A percentile compares a stretch with the other conserved stretches of the same genome.
phyloP scores from a whole-genome alignment of 257 asterid genomes.

The Nicotiana paniculata region DNA sequence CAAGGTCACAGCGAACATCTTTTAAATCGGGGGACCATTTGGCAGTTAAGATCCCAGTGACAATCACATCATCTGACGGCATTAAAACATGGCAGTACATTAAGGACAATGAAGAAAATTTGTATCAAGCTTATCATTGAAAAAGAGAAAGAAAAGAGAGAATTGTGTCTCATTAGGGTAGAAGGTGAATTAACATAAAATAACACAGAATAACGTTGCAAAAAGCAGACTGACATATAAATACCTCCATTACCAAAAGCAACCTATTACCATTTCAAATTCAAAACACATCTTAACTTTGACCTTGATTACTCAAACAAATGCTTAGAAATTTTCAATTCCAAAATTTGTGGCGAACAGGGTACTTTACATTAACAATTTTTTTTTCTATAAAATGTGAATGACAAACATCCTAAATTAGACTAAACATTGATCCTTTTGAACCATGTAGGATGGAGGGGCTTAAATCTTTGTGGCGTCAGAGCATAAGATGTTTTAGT shows the following conservation, averaged over 20 bases:
- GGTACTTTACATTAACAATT: not conserved
- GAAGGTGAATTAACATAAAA: not conserved
- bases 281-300: not conserved
- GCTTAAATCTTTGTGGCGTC: not conserved
- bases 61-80: constrained; percentile 79
- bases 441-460: not conserved
- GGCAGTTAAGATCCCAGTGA: constrained; percentile 88
- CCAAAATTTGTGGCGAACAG: not conserved
- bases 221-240: constrained; percentile 1
- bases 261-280: not conserved
- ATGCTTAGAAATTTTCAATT: not conserved
- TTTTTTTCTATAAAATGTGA: not conserved
- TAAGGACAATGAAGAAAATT: not conserved
- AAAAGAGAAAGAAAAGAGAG: not conserved
- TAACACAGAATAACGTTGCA: not conserved
- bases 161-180: not conserved
- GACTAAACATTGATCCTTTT: not conserved
- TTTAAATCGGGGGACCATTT: constrained; percentile 78
- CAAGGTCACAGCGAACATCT: constrained; percentile 97
- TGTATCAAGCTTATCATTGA: not conserved
- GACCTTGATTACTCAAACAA: not conserved
- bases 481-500: constrained; percentile 1
- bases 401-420: not conserved
- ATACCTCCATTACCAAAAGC: not conserved
- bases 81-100: constrained; percentile 11